Percentiles rank a stretch among this genome's conserved stretches.
Evolutionary conservation across 371 early-diverging fungal genomes (phyloP).

Genomic region (Chytridium lagenaria): DNA sequence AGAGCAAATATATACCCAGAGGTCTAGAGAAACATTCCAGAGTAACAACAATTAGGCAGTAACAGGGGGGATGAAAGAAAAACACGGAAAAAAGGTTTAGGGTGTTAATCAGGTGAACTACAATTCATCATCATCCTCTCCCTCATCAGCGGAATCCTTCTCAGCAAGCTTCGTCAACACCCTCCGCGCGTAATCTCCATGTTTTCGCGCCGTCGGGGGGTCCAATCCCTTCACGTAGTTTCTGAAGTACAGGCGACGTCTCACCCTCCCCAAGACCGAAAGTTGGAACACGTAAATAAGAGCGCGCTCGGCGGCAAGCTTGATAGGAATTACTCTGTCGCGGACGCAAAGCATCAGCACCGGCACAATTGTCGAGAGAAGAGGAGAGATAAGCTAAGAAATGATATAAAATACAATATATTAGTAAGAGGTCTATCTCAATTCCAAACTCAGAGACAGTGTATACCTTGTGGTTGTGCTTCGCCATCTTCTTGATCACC

Average conservation of each 20-base stretch:
- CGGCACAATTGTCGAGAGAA: conserved; percentile 63
- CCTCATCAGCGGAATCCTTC: conserved; percentile 50
- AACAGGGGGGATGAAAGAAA: no score
- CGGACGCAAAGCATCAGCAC: conserved; percentile 74
- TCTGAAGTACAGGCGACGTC: conserved; percentile 20
- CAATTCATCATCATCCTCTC: conserved; percentile 25
- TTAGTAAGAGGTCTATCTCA: background rate
- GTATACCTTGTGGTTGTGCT: conserved; percentile 42
- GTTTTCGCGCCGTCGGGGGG: conserved; percentile 40
- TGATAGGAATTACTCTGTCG: conserved; percentile 79
- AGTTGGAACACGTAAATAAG: conserved; percentile 69
- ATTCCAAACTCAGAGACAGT: background rate
- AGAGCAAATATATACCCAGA: no score
- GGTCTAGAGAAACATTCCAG: no score
- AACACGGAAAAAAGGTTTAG: no score
- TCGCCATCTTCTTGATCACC: conserved; percentile 52
- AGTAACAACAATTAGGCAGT: no score
- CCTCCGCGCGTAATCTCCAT: conserved; percentile 55
- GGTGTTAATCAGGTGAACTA: no score
- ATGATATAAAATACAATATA: background rate
- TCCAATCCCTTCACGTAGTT: conserved; percentile 45
- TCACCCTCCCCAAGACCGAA: conserved; percentile 3
- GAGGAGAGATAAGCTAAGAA: conserved; percentile 50
- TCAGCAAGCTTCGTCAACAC: conserved; percentile 54
- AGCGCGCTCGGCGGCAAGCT: conserved; percentile 81